Conservation (phyloP, 2,329 filamentous ascomycete genomes). For the Neoscytalidium dimidiatum region DNA sequence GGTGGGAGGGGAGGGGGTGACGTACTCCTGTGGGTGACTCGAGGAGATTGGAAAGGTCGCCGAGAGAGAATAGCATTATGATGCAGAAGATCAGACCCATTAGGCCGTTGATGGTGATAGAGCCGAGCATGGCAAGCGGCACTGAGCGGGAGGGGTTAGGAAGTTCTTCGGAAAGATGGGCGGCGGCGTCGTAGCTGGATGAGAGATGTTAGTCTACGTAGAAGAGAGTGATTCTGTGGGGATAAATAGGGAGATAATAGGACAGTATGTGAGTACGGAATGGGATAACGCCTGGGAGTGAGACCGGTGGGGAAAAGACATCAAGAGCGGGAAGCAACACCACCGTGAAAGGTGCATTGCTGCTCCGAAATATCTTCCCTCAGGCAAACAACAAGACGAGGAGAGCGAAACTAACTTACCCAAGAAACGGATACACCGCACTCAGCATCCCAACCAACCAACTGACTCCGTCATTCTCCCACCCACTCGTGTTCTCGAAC, state of each 20-base stretch:
- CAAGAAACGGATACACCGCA: conserved; percentile 28
- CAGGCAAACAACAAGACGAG: neutral
- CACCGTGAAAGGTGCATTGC: no score
- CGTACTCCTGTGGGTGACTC: conserved; percentile 45
- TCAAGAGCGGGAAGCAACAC: no score
- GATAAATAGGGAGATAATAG: no score
- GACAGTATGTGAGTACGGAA: no score
- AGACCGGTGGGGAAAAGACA: no score
- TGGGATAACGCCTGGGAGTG: no score
- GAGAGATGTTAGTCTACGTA: neutral
- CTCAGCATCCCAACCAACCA: conserved; percentile 31
- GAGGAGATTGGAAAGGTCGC: conserved; percentile 42
- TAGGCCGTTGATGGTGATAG: conserved; percentile 45
- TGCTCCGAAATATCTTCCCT: no score
- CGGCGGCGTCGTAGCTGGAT: conserved; percentile 46
- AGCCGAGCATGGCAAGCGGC: conserved; percentile 36
- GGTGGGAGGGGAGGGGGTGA: no score
- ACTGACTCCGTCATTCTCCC: conserved; percentile 26
- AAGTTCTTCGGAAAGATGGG: conserved; percentile 42
- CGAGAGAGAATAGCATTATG: conserved; percentile 48
- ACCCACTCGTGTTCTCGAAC: conserved; percentile 27
- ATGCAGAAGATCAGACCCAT: conserved; percentile 48
- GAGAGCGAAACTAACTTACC: conserved; percentile 3
- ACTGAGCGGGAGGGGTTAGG: conserved; percentile 30
- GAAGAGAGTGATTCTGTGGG: neutral